Evolutionary conservation across 805 yeast species (phyloP).

Genomic region (Pichia membranifaciens): DNA sequence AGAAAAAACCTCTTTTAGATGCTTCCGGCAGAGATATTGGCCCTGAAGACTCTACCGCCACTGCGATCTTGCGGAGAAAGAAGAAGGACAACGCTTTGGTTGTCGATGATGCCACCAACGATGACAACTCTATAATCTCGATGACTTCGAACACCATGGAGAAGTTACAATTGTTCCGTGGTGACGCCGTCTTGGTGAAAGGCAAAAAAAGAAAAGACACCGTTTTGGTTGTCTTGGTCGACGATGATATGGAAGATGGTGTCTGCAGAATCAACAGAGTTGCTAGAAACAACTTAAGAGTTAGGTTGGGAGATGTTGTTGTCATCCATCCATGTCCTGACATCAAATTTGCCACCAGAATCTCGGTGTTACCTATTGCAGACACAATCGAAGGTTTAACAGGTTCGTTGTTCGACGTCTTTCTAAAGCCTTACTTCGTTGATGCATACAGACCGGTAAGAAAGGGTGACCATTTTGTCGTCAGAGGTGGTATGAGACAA

Average conservation of each 20-base stretch:
- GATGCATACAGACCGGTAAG: conserved; percentile 99
- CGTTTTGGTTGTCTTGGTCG: conserved; percentile 89
- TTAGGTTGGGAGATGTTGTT: conserved; percentile 88
- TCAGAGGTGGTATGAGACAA: conserved; percentile 98
- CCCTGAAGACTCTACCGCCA: conserved; percentile 61
- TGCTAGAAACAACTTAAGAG: conserved; percentile 90
- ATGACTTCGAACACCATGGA: conserved; percentile 96
- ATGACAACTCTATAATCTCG: conserved; percentile 94
- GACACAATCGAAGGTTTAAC: conserved; percentile 98
- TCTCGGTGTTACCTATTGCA: conserved; percentile 92
- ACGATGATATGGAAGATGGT: conserved; percentile 95
- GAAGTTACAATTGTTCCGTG: conserved; percentile 87
- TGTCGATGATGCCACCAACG: conserved; percentile 96
- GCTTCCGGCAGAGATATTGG: conserved; percentile 32
- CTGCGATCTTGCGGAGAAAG: conserved; percentile 94
- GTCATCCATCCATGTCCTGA: conserved; percentile 95
- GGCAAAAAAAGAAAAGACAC: conserved; percentile 99
- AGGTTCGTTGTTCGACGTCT: conserved; percentile 93
- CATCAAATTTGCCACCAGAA: conserved; percentile 92
- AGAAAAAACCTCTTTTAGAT: conserved; percentile 34
- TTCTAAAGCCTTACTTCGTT: conserved; percentile 94
- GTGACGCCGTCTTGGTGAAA: conserved; percentile 94
- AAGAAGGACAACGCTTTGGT: conserved; percentile 92
- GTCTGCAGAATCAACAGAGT: conserved; percentile 91
- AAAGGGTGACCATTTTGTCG: conserved; percentile 93